Evolutionary conservation across 2,329 filamentous ascomycete species (phyloP).

Genomic region (Camillea tinctor): DNA sequence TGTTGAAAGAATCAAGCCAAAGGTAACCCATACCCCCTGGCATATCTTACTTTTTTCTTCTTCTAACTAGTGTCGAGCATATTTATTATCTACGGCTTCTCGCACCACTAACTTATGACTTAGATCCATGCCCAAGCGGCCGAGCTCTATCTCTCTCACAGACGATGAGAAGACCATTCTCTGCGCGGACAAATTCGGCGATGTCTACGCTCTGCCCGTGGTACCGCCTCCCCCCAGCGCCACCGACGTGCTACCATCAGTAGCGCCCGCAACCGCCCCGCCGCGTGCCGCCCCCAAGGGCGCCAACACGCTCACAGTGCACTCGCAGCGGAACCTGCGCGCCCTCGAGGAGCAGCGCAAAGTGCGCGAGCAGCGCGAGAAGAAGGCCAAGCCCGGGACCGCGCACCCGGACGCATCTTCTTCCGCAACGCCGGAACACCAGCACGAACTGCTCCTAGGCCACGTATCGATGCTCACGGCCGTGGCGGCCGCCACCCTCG

Average conservation of each 20-base stretch:
- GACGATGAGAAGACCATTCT: slow-evolving; percentile 71
- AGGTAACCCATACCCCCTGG: slow-evolving; percentile 49
- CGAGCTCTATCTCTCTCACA: slow-evolving; percentile 71
- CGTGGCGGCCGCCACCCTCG: slow-evolving; percentile 53
- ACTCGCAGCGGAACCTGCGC: slow-evolving; percentile 61
- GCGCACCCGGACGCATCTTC: background rate
- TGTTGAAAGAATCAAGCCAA: slow-evolving; percentile 66
- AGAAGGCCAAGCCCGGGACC: slow-evolving; percentile 22
- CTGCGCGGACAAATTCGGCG: slow-evolving; percentile 92
- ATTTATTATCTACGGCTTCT: too few relatives aligned
- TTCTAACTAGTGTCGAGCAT: too few relatives aligned
- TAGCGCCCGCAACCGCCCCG: slow-evolving; percentile 14
- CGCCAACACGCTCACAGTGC: slow-evolving; percentile 60
- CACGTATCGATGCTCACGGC: slow-evolving; percentile 95
- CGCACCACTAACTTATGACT: background rate
- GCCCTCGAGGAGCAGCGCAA: slow-evolving; percentile 60
- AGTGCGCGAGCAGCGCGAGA: slow-evolving; percentile 22
- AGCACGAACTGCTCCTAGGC: slow-evolving; percentile 77
- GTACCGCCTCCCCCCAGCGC: slow-evolving; percentile 36
- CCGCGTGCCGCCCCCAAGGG: slow-evolving; percentile 39
- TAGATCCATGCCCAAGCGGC: slow-evolving; percentile 85
- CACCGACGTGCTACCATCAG: slow-evolving; percentile 10
- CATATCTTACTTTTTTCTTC: too few relatives aligned
- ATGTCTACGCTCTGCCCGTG: slow-evolving; percentile 87
- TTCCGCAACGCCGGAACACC: slow-evolving; percentile 52